These are phyloP conservation scores for Cyberlindnera xylosilytica DNA, from an alignment of 805 yeast species.

Conservation along the genomic window DNA sequence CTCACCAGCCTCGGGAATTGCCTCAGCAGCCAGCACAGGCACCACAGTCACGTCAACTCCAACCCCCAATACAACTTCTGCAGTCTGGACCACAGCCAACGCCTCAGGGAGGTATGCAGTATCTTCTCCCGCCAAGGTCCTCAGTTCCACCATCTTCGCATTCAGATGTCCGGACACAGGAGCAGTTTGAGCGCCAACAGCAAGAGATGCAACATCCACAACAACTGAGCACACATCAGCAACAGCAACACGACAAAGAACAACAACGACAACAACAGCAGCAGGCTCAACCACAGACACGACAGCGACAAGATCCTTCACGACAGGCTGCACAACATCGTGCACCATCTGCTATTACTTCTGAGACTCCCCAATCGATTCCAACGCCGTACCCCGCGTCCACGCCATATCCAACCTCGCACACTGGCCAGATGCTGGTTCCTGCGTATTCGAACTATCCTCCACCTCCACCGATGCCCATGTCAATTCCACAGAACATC, in stretches of 20 bases:
- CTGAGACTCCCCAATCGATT: not conserved
- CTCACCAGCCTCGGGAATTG: too few species aligned
- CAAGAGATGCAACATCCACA: too few species aligned
- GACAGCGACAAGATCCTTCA: not conserved
- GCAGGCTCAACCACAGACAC: too few species aligned
- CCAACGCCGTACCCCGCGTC: not conserved
- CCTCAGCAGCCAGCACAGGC: not conserved
- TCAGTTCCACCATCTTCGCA: too few species aligned
- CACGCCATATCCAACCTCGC: not conserved
- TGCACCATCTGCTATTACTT: not conserved
- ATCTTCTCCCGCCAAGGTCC: too few species aligned
- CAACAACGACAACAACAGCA: not conserved
- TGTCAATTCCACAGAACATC: too few species aligned
- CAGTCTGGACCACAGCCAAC: too few species aligned
- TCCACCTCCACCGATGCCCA: not conserved
- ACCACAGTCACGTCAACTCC: not conserved
- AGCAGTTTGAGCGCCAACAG: too few species aligned
- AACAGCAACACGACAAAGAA: not conserved
- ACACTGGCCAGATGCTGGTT: not conserved
- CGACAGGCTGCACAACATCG: not conserved
- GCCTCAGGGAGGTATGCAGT: too few species aligned
- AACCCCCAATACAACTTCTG: too few species aligned
- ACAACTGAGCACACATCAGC: not conserved
- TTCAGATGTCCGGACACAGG: too few species aligned
- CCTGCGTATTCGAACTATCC: not conserved